Conservation (phyloP, 257 asterid species). For the Lantana camara region DNA sequence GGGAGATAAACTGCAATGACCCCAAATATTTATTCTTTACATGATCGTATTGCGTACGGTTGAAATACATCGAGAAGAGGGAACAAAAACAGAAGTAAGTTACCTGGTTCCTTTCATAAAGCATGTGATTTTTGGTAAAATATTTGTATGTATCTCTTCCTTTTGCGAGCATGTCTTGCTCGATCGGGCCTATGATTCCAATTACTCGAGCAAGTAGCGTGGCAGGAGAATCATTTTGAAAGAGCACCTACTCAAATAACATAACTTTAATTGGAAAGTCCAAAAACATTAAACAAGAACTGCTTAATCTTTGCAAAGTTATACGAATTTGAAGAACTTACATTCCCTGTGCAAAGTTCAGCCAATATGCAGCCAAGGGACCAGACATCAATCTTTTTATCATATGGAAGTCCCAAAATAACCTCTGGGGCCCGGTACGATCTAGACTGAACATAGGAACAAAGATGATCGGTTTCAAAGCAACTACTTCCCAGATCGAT, state of each 20-base stretch:
- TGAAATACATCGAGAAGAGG: neutral
- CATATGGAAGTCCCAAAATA: slow-evolving; percentile 93
- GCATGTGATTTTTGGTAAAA: slow-evolving; percentile 93
- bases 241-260: slow-evolving; percentile 69
- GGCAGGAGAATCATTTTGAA: slow-evolving; percentile 99
- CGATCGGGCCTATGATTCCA: slow-evolving; percentile 80
- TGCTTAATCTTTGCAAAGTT: neutral
- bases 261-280: neutral
- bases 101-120: slow-evolving; percentile 95
- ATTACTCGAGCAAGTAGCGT: slow-evolving; percentile 95
- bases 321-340: slow-evolving; percentile 46
- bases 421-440: slow-evolving; percentile 99
- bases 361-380: slow-evolving; percentile 99
- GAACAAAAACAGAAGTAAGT: slow-evolving; percentile 10
- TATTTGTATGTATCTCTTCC: slow-evolving; percentile 88
- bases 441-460: slow-evolving; percentile 97
- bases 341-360: slow-evolving; percentile 97
- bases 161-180: slow-evolving; percentile 84
- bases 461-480: slow-evolving; percentile 93
- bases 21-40: neutral
- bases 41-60: neutral
- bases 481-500: slow-evolving; percentile 98
- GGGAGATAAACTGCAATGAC: too few relatives aligned
- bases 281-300: neutral
- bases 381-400: slow-evolving; percentile 93